Conservation (phyloP, 768 basidiomycete genomes). For the Mycena rebaudengoi region DNA sequence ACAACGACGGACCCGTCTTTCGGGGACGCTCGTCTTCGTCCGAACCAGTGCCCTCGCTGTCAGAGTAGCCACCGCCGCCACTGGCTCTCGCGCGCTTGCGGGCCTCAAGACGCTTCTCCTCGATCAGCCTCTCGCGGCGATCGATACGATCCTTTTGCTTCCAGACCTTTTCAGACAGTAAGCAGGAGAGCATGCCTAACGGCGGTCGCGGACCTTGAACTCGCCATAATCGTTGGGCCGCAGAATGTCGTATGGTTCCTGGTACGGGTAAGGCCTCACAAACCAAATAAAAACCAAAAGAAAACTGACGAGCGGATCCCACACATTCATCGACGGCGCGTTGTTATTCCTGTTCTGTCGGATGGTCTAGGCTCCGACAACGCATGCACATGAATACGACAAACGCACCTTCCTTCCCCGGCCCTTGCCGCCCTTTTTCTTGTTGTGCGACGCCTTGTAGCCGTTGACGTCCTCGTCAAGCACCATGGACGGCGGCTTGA, state of each 20-base stretch:
- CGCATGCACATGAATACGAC: neutral
- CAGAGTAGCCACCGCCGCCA: constrained; percentile 70
- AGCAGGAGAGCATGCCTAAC: no score
- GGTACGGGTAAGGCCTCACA: no score
- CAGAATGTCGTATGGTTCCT: constrained; percentile 83
- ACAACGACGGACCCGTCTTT: constrained; percentile 64
- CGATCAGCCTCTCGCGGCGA: constrained; percentile 68
- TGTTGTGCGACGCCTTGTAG: constrained; percentile 68
- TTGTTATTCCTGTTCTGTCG: constrained; percentile 62
- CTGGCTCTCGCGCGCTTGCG: constrained; percentile 64
- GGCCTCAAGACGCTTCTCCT: constrained; percentile 65
- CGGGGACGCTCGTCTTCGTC: constrained; percentile 70
- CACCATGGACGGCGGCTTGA: constrained; percentile 91
- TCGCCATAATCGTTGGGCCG: constrained; percentile 92
- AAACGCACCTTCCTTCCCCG: constrained; percentile 68
- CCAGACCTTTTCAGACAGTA: no score
- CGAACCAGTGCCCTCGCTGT: constrained; percentile 69
- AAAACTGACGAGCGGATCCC: constrained; percentile 86
- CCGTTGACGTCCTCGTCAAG: constrained; percentile 91
- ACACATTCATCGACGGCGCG: constrained; percentile 57
- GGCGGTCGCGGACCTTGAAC: no score
- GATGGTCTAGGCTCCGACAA: constrained; percentile 2
- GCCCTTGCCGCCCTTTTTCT: constrained; percentile 61
- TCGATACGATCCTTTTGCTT: constrained; percentile 81
- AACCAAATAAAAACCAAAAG: no score